Evolutionary conservation across 352 stramenopile species (phyloP).

Genomic region (Globisporangium orthogonon): DNA sequence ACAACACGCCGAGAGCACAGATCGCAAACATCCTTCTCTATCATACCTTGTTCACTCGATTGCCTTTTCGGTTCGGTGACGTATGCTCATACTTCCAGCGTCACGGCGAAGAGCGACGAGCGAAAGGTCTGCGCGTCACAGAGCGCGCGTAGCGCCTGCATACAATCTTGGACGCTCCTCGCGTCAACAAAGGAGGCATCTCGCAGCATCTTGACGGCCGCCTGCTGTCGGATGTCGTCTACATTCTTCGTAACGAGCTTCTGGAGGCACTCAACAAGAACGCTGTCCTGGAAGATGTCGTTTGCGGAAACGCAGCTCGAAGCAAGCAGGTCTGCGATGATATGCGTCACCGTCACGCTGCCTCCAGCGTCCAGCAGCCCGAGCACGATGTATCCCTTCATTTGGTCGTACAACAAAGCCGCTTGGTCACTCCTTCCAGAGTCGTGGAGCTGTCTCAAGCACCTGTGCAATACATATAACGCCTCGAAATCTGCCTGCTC

Average conservation of each 20-base stretch:
- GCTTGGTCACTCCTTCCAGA: slow-evolving; percentile 14
- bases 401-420: slow-evolving; percentile 47
- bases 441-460: slow-evolving; percentile 39
- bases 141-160: slow-evolving; percentile 23
- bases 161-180: slow-evolving; percentile 22
- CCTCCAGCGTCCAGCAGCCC: slow-evolving; percentile 31
- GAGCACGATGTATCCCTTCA: slow-evolving; percentile 37
- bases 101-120: slow-evolving; percentile 51
- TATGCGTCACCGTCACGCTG: slow-evolving; percentile 26
- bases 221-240: slow-evolving; percentile 58
- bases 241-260: slow-evolving; percentile 40
- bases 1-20: neutral
- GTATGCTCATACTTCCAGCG: slow-evolving; percentile 23
- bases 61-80: neutral
- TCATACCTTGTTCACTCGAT: neutral
- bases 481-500: slow-evolving; percentile 26
- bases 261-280: slow-evolving; percentile 30
- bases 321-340: slow-evolving; percentile 22
- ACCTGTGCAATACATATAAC: slow-evolving; percentile 45
- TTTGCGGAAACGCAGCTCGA: slow-evolving; percentile 2
- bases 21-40: neutral
- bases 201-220: slow-evolving; percentile 44
- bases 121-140: slow-evolving; percentile 34
- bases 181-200: slow-evolving; percentile 24
- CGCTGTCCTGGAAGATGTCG: slow-evolving; percentile 30